phyloP scores from a whole-genome alignment of 2,329 filamentous ascomycete genomes.

The Paraconiothyrium brasiliense region DNA sequence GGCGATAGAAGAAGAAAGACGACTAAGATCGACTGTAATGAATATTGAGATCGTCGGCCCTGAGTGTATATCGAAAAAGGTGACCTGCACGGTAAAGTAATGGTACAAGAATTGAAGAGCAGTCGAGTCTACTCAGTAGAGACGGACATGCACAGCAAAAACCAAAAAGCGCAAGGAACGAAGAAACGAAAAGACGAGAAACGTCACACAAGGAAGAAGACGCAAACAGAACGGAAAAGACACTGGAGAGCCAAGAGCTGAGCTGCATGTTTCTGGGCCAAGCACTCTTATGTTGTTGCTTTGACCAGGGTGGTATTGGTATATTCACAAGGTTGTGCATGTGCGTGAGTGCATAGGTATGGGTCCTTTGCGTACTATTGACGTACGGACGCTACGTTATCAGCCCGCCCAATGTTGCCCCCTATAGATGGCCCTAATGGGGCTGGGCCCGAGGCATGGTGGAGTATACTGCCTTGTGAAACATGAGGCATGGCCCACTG shows the following conservation, averaged over 20 bases:
- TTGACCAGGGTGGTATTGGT: not conserved
- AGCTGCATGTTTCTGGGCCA: not conserved
- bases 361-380: not conserved
- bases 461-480: conserved; percentile 8
- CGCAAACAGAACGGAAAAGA: not conserved
- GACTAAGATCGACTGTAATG: not conserved
- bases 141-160: not conserved
- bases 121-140: not conserved
- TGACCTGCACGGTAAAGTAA: not conserved
- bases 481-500: not conserved
- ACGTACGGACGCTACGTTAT: conserved; percentile 2
- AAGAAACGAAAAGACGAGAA: not conserved
- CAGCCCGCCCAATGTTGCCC: not conserved
- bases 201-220: not conserved
- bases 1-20: not conserved
- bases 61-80: not conserved
- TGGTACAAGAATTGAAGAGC: not conserved
- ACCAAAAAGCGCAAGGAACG: not conserved
- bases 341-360: not conserved
- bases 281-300: conserved; percentile 6
- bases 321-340: not conserved
- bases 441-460: conserved; percentile 1
- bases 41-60: not conserved
- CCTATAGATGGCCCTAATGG: conserved; percentile 5
- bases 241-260: not conserved